Evolutionary conservation across 345 rosid genomes (phyloP).

Genomic region (Murraya koenigii): DNA sequence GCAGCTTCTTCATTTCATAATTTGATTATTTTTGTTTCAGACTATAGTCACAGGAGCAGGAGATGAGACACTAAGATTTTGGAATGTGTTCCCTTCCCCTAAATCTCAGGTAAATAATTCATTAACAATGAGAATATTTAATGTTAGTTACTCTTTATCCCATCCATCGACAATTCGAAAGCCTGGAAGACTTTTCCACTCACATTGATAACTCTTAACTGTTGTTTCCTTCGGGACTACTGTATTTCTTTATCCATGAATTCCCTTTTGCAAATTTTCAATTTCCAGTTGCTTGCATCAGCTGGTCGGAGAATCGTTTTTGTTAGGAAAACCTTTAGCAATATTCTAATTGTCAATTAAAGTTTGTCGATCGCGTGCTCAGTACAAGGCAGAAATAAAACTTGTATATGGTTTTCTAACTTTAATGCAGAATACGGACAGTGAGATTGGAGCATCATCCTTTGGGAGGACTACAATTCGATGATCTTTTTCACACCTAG

Average conservation of each 20-base stretch:
- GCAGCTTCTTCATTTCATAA: not conserved
- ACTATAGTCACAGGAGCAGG: slow-evolving; percentile 99
- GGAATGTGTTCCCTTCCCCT: slow-evolving; percentile 97
- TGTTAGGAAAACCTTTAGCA: not conserved
- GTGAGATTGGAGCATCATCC: slow-evolving; percentile 73
- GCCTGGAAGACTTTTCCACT: not conserved
- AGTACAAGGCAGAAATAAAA: not conserved
- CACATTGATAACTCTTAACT: not conserved
- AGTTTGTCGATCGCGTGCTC: not conserved
- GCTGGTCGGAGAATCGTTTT: not conserved
- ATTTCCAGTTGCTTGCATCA: not conserved
- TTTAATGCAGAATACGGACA: slow-evolving; percentile 62
- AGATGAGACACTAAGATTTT: slow-evolving; percentile 93
- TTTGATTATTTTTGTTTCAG: slow-evolving; percentile 36
- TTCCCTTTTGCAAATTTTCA: not conserved
- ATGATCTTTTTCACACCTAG: slow-evolving; percentile 20
- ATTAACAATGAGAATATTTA: not conserved
- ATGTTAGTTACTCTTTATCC: not conserved
- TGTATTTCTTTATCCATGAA: no score
- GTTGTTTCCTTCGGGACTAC: not conserved
- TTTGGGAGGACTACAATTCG: slow-evolving; percentile 82
- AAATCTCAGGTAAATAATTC: slow-evolving; percentile 74
- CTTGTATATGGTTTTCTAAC: not conserved
- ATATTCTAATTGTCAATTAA: not conserved
- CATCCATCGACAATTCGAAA: not conserved